Evolutionary conservation across 2,329 filamentous ascomycete genomes (phyloP).

Genomic region (Lecanicillium sp.): DNA sequence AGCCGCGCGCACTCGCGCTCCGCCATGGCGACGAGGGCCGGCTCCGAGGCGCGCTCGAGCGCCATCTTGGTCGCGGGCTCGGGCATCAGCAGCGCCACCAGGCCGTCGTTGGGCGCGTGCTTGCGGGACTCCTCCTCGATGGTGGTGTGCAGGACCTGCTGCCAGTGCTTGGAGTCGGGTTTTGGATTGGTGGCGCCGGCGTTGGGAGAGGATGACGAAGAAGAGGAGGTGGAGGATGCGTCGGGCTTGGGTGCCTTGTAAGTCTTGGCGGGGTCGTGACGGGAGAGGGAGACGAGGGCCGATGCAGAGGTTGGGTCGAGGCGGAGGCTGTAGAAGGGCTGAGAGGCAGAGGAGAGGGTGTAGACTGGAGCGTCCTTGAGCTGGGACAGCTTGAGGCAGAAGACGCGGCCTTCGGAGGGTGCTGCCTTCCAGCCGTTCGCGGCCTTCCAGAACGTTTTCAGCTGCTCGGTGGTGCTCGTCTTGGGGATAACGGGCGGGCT

Average conservation of each 20-base stretch:
- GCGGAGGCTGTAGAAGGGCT: constrained; percentile 63
- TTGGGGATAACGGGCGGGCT: constrained; percentile 42
- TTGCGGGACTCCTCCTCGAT: constrained; percentile 50
- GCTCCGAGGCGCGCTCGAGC: constrained; percentile 53
- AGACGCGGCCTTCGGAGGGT: constrained; percentile 50
- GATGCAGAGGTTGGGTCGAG: constrained; percentile 59
- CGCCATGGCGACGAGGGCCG: constrained; percentile 54
- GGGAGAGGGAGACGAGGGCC: constrained; percentile 52
- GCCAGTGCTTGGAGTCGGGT: constrained; percentile 44
- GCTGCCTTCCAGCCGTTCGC: constrained; percentile 64
- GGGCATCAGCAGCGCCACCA: constrained; percentile 65
- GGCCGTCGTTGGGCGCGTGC: constrained; percentile 52
- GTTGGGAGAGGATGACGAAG: constrained; percentile 24
- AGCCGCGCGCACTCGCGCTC: constrained; percentile 64
- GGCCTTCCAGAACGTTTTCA: constrained; percentile 62
- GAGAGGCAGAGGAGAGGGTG: constrained; percentile 53
- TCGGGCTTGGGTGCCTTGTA: constrained; percentile 39
- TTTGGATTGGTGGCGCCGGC: constrained; percentile 25
- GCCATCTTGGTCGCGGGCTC: constrained; percentile 57
- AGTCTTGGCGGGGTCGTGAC: constrained; percentile 54
- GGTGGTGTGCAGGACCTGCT: constrained; percentile 52
- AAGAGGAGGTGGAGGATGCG: constrained; percentile 22
- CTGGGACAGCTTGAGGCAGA: constrained; percentile 51
- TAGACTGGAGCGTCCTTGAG: constrained; percentile 59
- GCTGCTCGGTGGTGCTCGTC: constrained; percentile 53